phyloP scores from a whole-genome alignment of 352 stramenopile genomes.

The Globisporangium viniferum region DNA sequence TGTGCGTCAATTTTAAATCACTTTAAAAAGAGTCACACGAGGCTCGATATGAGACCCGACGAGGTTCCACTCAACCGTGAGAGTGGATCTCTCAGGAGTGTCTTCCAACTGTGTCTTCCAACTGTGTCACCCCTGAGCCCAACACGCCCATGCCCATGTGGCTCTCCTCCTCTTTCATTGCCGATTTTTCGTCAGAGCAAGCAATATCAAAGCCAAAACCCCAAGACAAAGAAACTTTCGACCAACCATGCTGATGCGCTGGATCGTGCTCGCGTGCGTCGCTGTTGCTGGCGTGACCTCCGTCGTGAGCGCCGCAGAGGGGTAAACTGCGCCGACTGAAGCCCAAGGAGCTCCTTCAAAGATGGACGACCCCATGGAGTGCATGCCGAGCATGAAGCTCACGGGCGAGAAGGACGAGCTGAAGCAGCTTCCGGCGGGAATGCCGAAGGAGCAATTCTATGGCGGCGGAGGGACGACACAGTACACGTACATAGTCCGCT shows the following conservation, averaged over 20 bases:
- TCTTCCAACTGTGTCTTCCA: background rate
- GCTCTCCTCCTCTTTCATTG: background rate
- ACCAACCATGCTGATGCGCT: background rate
- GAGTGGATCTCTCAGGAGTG: background rate
- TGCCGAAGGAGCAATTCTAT: background rate
- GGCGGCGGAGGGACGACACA: background rate
- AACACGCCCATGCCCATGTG: too few species aligned
- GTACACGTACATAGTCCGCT: conserved; percentile 3
- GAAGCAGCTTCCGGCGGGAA: background rate
- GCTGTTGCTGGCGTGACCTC: background rate
- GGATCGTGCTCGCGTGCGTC: background rate
- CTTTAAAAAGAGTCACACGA: too few species aligned
- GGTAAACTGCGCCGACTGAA: background rate
- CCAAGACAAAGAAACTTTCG: background rate
- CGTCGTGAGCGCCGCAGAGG: background rate
- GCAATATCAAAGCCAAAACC: background rate
- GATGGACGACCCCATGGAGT: background rate
- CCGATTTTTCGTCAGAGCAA: background rate
- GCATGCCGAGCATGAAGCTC: conserved; percentile 1
- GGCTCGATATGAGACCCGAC: background rate
- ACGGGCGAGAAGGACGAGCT: background rate
- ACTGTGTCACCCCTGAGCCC: background rate
- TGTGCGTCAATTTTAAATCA: too few species aligned
- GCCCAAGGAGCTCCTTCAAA: background rate
- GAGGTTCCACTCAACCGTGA: background rate